These are phyloP conservation scores for Brassica nigra DNA, from an alignment of 345 rosid genomes.

Conservation along the genomic window DNA sequence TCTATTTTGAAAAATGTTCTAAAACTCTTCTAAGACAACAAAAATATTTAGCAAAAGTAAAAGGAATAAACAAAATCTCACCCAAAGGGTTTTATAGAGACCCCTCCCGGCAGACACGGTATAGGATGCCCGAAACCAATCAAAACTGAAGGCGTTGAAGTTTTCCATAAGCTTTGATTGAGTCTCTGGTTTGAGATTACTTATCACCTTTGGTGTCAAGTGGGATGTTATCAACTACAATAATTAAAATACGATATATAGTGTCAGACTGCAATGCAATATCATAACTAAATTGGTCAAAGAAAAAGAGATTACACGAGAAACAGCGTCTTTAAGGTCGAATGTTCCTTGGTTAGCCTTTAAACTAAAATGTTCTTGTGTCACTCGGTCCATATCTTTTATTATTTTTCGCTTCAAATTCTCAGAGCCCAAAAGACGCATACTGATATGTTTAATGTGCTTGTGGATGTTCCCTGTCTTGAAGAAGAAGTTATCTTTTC, in stretches of 20 bases:
- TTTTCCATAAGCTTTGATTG: background rate
- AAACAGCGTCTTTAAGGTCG: conserved; percentile 2
- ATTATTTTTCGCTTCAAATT: conserved; percentile 33
- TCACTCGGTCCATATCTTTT: conserved; percentile 22
- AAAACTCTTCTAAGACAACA: too few species aligned
- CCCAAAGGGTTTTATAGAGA: conserved; percentile 43
- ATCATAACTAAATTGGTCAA: too few species aligned
- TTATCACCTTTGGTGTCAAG: conserved; percentile 22
- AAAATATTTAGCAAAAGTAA: too few species aligned
- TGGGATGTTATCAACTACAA: background rate
- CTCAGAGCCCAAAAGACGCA: conserved; percentile 40
- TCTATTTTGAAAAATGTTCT: too few species aligned
- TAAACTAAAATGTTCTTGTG: conserved; percentile 6
- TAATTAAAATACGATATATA: too few species aligned
- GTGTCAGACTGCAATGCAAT: too few species aligned
- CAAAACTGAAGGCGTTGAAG: background rate
- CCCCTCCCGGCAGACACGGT: conserved; percentile 7
- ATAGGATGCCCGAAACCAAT: conserved; percentile 18
- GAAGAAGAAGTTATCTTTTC: conserved; percentile 25
- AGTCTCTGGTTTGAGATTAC: conserved; percentile 7
- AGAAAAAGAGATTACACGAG: background rate
- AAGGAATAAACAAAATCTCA: background rate
- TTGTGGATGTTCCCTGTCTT: conserved; percentile 41
- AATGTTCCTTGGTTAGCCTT: conserved; percentile 37
- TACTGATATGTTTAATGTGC: conserved; percentile 30